Conservation (phyloP, 2,329 filamentous ascomycete species). For the Dothidotthia symphoricarpi region DNA sequence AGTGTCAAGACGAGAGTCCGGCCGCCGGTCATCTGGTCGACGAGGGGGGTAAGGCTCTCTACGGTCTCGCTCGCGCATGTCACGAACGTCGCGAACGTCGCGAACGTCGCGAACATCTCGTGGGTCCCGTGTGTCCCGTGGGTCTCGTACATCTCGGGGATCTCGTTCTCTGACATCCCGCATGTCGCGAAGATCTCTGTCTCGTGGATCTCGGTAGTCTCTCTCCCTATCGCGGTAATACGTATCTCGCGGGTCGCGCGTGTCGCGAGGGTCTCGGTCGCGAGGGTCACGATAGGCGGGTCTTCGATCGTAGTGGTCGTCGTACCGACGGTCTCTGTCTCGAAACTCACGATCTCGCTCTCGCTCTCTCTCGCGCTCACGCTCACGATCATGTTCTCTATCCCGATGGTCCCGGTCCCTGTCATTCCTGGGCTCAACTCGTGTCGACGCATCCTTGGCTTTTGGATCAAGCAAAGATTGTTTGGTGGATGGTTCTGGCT, state of each 20-base stretch:
- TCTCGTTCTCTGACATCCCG: constrained; percentile 20
- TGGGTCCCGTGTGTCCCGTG: constrained; percentile 16
- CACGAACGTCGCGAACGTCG: constrained; percentile 22
- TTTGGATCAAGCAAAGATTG: constrained; percentile 45
- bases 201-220: constrained; percentile 21
- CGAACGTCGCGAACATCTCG: constrained; percentile 21
- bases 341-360: constrained; percentile 42
- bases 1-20: constrained; percentile 23
- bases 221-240: constrained; percentile 20
- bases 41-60: constrained; percentile 31
- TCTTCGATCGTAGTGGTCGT: constrained; percentile 26
- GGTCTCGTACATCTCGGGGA: constrained; percentile 10
- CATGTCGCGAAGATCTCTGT: constrained; percentile 20
- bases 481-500: constrained; percentile 33
- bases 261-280: constrained; percentile 22
- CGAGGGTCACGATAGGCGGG: constrained; percentile 30
- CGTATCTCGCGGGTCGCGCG: constrained; percentile 18
- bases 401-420: constrained; percentile 20
- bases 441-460: constrained; percentile 39
- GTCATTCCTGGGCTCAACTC: constrained; percentile 17
- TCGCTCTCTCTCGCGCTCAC: constrained; percentile 35
- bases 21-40: constrained; percentile 26
- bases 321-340: constrained; percentile 43
- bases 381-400: constrained; percentile 23
- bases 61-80: constrained; percentile 23